These are phyloP conservation scores for Trichophyton mentagrophytes DNA, from an alignment of 2,329 filamentous ascomycete genomes.

Conservation along the genomic window DNA sequence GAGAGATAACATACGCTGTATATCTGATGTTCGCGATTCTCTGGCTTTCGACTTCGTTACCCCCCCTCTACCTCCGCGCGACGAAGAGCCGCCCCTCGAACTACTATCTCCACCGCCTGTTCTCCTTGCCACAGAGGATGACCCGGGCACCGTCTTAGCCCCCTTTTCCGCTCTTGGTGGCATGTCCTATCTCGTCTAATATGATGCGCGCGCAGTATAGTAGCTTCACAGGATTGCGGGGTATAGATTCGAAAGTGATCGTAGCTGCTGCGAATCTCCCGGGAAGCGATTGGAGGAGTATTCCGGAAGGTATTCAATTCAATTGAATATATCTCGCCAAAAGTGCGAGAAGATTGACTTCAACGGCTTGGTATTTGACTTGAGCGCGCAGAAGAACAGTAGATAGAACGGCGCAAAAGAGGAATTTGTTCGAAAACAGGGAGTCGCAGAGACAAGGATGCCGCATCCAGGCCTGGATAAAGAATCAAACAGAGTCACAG, in stretches of 20 bases:
- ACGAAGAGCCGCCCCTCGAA: conserved; percentile 4
- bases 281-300: too few relatives aligned
- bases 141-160: conserved; percentile 7
- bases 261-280: too few relatives aligned
- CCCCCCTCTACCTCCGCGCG: conserved; percentile 8
- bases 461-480: background rate
- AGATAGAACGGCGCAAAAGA: background rate
- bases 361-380: background rate
- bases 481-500: background rate
- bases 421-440: background rate
- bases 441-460: background rate
- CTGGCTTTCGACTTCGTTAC: conserved; percentile 11
- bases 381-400: background rate
- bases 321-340: background rate
- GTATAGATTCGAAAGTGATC: background rate
- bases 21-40: conserved; percentile 19
- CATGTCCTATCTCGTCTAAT: conserved; percentile 2
- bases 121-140: conserved; percentile 6
- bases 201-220: background rate
- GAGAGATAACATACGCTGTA: conserved; percentile 26
- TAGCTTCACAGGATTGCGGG: background rate
- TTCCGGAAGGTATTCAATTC: background rate
- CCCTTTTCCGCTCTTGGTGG: conserved; percentile 8
- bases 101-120: conserved; percentile 6
- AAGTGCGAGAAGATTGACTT: background rate